Base-by-base conservation (phyloP, 257 asterid genomes). In the Prunella vulgaris region DNA sequence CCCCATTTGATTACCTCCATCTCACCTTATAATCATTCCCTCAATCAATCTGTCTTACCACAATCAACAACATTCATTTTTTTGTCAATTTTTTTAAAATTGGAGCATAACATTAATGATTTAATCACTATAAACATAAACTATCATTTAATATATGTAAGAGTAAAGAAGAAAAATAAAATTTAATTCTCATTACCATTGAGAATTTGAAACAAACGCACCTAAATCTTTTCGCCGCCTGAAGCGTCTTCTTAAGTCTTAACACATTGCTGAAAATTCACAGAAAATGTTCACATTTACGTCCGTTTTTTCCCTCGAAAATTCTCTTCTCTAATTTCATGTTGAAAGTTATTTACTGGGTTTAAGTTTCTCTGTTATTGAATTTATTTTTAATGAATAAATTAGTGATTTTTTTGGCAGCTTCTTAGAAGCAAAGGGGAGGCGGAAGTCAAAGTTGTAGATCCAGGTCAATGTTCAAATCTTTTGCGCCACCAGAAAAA, bases 401-500 rank as follows among this genome's bases (percentile, higher is more conserved):
- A 3, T 69, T 15, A 46, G 62, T 49, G 3, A 46, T 66, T 44
- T 76, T 22, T 67, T 59, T 42, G 82, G 63, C 52, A 70, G 72
- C 51, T 67, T 71, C 79, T 74, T 44, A 3, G 64, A 70, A 57
- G 21, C 70, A 33, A 54, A 33, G 28, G 70, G 76, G 52, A 28
- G 53, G 38, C 28, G 5, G 48, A 77, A 77, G 83, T 81, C 84
- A 81, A 77, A 54, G 53, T 12, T 49, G 18, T 32, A 51, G 83
- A 83, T 83, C 80, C 81, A 81, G 80, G 97, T 88, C 95, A 88
- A 91, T 84, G 71, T 87, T 91, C 96, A 85, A 91, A 76, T 70
- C 84, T 63, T 69, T 73, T 66, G 82, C 69, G 91, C 92, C 75
- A 73, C 60, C 77, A 60, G 80, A 64, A 73, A 81, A 79, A 72